A percentile compares a stretch with the other conserved stretches of the same genome.
These are phyloP conservation scores for Penicillium sp. DNA, from an alignment of 2,329 filamentous ascomycete genomes.

Conservation along the genomic window DNA sequence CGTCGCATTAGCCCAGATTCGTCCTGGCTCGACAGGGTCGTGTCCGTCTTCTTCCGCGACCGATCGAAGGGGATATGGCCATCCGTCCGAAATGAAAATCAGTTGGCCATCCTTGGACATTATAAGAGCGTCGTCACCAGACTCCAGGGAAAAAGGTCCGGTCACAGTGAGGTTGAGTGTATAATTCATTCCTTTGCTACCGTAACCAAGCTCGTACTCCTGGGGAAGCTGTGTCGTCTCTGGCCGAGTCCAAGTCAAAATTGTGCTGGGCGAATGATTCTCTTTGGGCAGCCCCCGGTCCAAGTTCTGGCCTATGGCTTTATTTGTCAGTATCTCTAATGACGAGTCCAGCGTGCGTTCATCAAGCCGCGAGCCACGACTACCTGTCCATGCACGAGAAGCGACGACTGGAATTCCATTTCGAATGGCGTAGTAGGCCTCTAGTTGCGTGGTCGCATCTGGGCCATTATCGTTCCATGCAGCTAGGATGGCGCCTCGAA, in stretches of 20 bases:
- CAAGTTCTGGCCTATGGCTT: conserved; percentile 55
- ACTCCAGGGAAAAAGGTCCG: conserved; percentile 51
- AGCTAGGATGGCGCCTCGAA: conserved; percentile 56
- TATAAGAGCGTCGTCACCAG: conserved; percentile 48
- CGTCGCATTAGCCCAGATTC: conserved; percentile 58
- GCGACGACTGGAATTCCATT: conserved; percentile 57
- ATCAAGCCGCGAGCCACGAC: conserved; percentile 48
- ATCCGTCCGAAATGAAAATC: conserved; percentile 51
- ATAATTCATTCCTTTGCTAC: conserved; percentile 62
- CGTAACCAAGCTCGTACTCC: conserved; percentile 41
- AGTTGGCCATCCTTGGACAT: conserved; percentile 43
- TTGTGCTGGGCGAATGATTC: conserved; percentile 19
- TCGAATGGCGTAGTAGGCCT: conserved; percentile 58
- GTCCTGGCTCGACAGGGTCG: conserved; percentile 53
- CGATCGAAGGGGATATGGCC: conserved; percentile 55
- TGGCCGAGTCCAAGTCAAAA: conserved; percentile 41
- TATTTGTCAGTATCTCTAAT: conserved; percentile 48
- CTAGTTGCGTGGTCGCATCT: conserved; percentile 56
- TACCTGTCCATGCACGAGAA: conserved; percentile 60
- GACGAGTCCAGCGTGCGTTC: conserved; percentile 41
- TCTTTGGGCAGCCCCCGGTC: conserved; percentile 34
- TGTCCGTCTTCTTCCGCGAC: conserved; percentile 50
- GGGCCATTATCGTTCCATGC: conserved; percentile 62
- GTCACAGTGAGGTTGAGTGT: conserved; percentile 55
- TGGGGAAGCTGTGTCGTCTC: conserved; percentile 35